Evolutionary conservation across 1,284 basidiomycete species (phyloP).

Genomic region (Gymnopus androsaceus): DNA sequence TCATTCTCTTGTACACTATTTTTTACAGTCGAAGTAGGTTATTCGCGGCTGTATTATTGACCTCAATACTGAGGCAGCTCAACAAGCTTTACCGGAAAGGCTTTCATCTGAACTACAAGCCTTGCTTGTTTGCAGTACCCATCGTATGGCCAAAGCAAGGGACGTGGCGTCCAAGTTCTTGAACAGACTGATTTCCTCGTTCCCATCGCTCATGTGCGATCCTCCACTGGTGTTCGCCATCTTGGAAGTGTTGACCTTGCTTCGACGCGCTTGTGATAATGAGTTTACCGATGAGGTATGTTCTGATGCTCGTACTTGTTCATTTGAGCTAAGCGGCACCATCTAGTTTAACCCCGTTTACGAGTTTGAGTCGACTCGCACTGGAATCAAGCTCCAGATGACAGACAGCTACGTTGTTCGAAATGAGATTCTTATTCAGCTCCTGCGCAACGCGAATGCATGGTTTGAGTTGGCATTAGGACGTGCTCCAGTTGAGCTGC

Average conservation of each 20-base stretch:
- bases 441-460: constrained; percentile 72
- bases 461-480: constrained; percentile 89
- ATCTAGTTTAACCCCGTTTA: constrained; percentile 85
- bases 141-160: constrained; percentile 81
- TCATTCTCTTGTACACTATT: not conserved
- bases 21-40: constrained; percentile 47
- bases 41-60: constrained; percentile 74
- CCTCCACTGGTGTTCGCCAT: constrained; percentile 85
- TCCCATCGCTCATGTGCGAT: constrained; percentile 94
- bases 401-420: constrained; percentile 88
- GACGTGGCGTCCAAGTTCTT: constrained; percentile 84
- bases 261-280: constrained; percentile 88
- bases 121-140: constrained; percentile 81
- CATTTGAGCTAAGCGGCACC: not conserved
- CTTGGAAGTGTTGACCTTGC: constrained; percentile 88
- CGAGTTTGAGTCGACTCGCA: constrained; percentile 80
- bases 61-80: constrained; percentile 72
- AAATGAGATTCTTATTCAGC: constrained; percentile 78
- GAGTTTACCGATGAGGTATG: constrained; percentile 89
- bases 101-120: constrained; percentile 77
- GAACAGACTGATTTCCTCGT: constrained; percentile 86
- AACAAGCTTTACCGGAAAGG: constrained; percentile 76
- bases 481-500: constrained; percentile 89
- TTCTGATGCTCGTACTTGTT: not conserved
- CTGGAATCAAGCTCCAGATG: constrained; percentile 76